Evolutionary conservation across 441 rosid species (phyloP).

Genomic region (Brassica hybrid): DNA sequence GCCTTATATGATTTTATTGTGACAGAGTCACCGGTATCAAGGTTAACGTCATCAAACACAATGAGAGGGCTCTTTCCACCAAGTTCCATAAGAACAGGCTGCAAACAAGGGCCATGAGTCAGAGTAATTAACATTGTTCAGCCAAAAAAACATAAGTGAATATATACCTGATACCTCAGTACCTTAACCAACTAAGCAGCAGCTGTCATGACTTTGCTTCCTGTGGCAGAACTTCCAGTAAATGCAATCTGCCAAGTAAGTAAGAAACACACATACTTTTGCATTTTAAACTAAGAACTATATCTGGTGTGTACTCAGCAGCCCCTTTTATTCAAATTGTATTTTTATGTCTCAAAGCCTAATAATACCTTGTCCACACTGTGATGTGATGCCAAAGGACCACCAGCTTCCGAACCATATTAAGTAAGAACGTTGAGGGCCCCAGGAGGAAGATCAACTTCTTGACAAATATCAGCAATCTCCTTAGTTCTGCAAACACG

Average conservation of each 20-base stretch:
- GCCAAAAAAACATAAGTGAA: too few relatives aligned
- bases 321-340: not conserved
- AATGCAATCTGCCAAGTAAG: constrained; percentile 67
- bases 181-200: constrained; percentile 91
- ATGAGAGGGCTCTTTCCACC: constrained; percentile 96
- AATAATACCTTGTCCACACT: constrained; percentile 81
- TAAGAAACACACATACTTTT: constrained; percentile 18
- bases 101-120: constrained; percentile 35
- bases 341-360: constrained; percentile 16
- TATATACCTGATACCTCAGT: not conserved
- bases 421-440: constrained; percentile 89
- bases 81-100: constrained; percentile 93
- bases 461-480: constrained; percentile 85
- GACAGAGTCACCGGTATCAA: constrained; percentile 70
- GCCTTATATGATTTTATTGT: not conserved
- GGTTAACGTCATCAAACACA: constrained; percentile 90
- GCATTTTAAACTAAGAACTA: not conserved
- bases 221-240: constrained; percentile 92
- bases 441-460: constrained; percentile 93
- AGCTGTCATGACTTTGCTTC: constrained; percentile 82
- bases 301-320: not conserved
- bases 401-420: constrained; percentile 93
- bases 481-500: constrained; percentile 69
- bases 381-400: constrained; percentile 88
- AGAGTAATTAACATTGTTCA: constrained; percentile 12